Evolutionary conservation across 2,329 filamentous ascomycete genomes (phyloP).

Genomic region (Sphaerostilbella broomeana): DNA sequence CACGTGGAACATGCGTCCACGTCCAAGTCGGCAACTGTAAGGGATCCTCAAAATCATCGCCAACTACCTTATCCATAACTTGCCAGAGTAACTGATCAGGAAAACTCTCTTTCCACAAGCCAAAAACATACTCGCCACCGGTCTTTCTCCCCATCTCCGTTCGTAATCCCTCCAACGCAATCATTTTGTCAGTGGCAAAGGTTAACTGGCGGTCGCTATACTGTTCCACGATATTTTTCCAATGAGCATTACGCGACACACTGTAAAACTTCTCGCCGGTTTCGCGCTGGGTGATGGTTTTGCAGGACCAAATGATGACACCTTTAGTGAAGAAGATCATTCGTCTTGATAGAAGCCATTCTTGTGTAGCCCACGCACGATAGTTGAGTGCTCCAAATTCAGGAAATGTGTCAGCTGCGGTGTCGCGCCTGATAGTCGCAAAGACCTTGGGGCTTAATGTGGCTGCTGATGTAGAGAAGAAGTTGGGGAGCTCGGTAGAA

Average conservation of each 20-base stretch:
- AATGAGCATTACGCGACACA: slow-evolving; percentile 16
- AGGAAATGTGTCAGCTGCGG: slow-evolving; percentile 13
- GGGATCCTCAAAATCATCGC: slow-evolving; percentile 1
- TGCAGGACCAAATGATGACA: slow-evolving; percentile 17
- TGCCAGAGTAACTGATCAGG: slow-evolving; percentile 17
- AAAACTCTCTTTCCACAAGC: slow-evolving; percentile 15
- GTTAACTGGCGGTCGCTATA: slow-evolving; percentile 15
- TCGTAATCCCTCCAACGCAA: slow-evolving; percentile 15
- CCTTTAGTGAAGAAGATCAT: slow-evolving; percentile 17
- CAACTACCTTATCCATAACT: slow-evolving; percentile 5
- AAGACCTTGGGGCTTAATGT: slow-evolving; percentile 3
- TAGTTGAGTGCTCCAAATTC: slow-evolving; percentile 15
- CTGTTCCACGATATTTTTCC: slow-evolving; percentile 14
- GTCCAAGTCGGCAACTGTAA: slow-evolving; percentile 15
- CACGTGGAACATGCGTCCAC: slow-evolving; percentile 14
- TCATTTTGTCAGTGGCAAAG: slow-evolving; percentile 14
- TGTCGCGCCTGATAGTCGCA: slow-evolving; percentile 13
- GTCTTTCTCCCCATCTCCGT: slow-evolving; percentile 11
- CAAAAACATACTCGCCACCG: slow-evolving; percentile 12
- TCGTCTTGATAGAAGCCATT: slow-evolving; percentile 17
- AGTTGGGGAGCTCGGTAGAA: slow-evolving; percentile 10
- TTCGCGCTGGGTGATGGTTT: slow-evolving; percentile 16
- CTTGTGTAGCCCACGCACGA: slow-evolving; percentile 17
- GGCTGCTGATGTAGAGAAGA: background rate
- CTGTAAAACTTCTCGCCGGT: slow-evolving; percentile 17